Evolutionary conservation across 805 yeast species (phyloP), one percentile per base, ranked within the genome.

Genomic region (Wickerhamomyces bovis): DNA sequence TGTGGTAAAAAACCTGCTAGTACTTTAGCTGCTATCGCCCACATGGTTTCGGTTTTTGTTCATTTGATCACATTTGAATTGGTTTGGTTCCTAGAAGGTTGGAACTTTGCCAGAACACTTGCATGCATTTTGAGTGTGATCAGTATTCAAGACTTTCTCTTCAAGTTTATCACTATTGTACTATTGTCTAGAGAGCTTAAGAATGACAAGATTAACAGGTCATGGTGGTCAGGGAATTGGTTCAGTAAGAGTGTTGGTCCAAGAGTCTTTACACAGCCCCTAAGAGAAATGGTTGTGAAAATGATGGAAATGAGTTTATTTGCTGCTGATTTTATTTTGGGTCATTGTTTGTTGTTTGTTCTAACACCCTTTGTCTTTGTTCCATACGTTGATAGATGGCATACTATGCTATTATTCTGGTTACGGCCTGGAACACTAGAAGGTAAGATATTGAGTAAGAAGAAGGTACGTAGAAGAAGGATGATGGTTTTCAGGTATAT

Each of bases 181-280:
- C 52, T 82, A 5, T 61, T 86, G 38, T 76, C 85, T 8, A 72
- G 83, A 42, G 96, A 88, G 56, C 74, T 74, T 53, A 75, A 72
- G 47, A 78, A 75, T 52, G 84, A 76, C 51, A 73, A 69, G 40
- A 66, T 86, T 0, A 85, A 83, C 55, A 61, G 76, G 33, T 83
- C 90, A 2, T 83, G 89, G 88, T 85, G 90, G 89, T 76, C 87
- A 11, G 89, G 90, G 0, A 77, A 73, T 46, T 85, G 92, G 92
- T 57, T 75, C 41, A 72, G 72, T 13, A 72, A 81, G 0, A 81
- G 81, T 0, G 67, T 83, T 40, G 88, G 89, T 0, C 78, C 83
- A 78, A 62, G 74, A 41, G 67, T 78, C 0, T 44, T 83, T 6
- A 67, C 81, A 3, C 89, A 83, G 51, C 89, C 89, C 1, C 49